Evolutionary conservation across 495 filamentous ascomycete genomes (phyloP), one percentile per base, ranked within the genome.

Genomic region (Penicillium longicatenatum): DNA sequence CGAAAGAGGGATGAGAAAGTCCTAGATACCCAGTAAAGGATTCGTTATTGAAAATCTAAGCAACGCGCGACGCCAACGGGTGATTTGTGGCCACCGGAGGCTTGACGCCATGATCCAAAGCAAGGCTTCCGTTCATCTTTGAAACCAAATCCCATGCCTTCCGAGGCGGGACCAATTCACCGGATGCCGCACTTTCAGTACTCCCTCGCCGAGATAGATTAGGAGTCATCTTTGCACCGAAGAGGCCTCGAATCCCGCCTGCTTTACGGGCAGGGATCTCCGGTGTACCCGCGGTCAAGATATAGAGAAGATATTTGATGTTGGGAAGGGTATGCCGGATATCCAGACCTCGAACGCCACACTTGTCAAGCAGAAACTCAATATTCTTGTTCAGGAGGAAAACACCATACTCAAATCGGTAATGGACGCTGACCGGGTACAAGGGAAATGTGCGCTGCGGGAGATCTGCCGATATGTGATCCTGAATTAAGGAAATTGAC

Each of bases 301-400:
- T 86, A 59, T 91, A 95, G 3, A 97, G 76, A n/a, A 97, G 73
- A 58, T 95, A 96, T 72, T 96, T 96, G 19, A 98, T 73, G 63
- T 98, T 98, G 37, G 92, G 90, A 16, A 97, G 76, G 3, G 93
- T 98, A 57, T 96, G 90, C 0, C 94, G 80, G 14, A 96, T 89
- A 70, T 98, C 94, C 39, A 96, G 79, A 10, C 92, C 83, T 44
- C 85, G 83, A 3, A 97, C 69, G 0, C 88, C 89, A 55, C 89
- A 84, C n/a, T 82, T 78, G 55, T 79, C 83, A 59, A 92, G 89
- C 29, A 98, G 77, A 41, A 89, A 81, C 73, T 98, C 93, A 45
- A 98, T 90, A 63, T 97, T 80, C 66, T 97, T 93, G 72, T 98
- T 97, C 4, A 98, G 78, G 11, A 98, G 73, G 61, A 98, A 98